Conservation (phyloP, 352 stramenopile genomes). For the Pythium chondricola region DNA sequence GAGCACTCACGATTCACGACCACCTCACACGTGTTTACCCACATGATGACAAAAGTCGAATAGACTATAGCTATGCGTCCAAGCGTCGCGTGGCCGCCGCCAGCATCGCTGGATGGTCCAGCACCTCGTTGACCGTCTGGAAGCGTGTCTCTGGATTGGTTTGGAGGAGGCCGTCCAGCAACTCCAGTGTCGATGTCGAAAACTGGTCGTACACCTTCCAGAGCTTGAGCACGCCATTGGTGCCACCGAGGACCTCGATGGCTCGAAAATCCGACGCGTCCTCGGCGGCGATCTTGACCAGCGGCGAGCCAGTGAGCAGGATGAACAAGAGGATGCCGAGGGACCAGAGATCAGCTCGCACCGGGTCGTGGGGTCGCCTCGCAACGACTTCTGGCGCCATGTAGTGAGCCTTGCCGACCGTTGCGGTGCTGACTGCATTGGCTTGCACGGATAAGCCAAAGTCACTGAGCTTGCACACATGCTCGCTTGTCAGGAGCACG, state of each 20-base stretch:
- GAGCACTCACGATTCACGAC: no score
- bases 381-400: slow-evolving; percentile 26
- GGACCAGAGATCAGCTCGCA: slow-evolving; percentile 15
- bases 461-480: slow-evolving; percentile 38
- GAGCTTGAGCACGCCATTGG: slow-evolving; percentile 6
- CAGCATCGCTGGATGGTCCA: slow-evolving; percentile 17
- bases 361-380: slow-evolving; percentile 5
- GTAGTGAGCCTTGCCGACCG: slow-evolving; percentile 22
- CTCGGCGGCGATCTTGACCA: slow-evolving; percentile 10
- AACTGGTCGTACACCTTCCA: slow-evolving; percentile 11
- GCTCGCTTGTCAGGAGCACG: slow-evolving; percentile 25
- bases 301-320: slow-evolving; percentile 16
- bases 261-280: slow-evolving; percentile 3
- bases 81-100: slow-evolving; percentile 2
- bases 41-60: no score
- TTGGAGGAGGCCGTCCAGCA: slow-evolving; percentile 12
- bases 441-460: slow-evolving; percentile 54
- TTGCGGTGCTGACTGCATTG: slow-evolving; percentile 17
- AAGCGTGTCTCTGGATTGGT: slow-evolving; percentile 3
- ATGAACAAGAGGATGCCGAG: slow-evolving; percentile 17
- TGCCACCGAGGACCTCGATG: slow-evolving; percentile 1
- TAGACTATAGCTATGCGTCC: neutral
- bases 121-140: neutral
- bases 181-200: slow-evolving; percentile 2
- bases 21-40: no score